Conservation (phyloP, 352 stramenopile species). For the Globisporangium cederbergense region DNA sequence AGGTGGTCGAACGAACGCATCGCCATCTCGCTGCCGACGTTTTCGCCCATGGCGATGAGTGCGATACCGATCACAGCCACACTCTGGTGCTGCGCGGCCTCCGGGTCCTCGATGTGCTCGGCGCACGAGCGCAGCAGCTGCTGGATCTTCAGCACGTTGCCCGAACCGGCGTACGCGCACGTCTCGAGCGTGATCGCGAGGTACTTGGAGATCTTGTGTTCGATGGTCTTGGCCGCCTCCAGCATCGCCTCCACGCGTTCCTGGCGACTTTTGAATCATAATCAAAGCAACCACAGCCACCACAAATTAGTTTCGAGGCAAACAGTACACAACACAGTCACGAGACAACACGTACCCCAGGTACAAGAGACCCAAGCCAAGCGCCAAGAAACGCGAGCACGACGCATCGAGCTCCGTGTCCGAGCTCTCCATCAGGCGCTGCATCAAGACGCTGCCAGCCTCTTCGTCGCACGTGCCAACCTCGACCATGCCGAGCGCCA, state of each 20-base stretch:
- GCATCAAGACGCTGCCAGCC: constrained; percentile 94
- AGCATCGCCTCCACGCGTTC: constrained; percentile 98
- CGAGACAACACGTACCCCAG: constrained; percentile 78
- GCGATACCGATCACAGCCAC: constrained; percentile 97
- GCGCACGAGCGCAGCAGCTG: constrained; percentile 97
- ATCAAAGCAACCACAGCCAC: not conserved
- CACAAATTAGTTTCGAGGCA: not conserved
- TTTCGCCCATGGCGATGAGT: constrained; percentile 98
- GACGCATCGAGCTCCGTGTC: constrained; percentile 97
- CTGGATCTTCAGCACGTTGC: constrained; percentile 99
- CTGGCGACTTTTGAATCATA: constrained; percentile 40
- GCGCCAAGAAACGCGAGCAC: constrained; percentile 94
- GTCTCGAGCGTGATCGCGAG: constrained; percentile 96
- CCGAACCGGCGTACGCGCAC: constrained; percentile 97
- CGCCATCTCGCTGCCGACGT: constrained; percentile 97
- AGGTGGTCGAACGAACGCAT: constrained; percentile 99
- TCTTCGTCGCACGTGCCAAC: constrained; percentile 98
- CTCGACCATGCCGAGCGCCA: constrained; percentile 98
- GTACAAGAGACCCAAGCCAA: constrained; percentile 97
- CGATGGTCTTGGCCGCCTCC: constrained; percentile 97
- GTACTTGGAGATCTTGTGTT: constrained; percentile 97
- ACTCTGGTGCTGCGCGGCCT: constrained; percentile 85
- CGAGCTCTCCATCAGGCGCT: constrained; percentile 97
- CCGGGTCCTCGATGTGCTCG: constrained; percentile 92
- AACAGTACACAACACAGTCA: not conserved